Percentiles rank a stretch among this genome's conserved stretches.
phyloP scores from a whole-genome alignment of 768 basidiomycete species.

The Termitomyces sp. region DNA sequence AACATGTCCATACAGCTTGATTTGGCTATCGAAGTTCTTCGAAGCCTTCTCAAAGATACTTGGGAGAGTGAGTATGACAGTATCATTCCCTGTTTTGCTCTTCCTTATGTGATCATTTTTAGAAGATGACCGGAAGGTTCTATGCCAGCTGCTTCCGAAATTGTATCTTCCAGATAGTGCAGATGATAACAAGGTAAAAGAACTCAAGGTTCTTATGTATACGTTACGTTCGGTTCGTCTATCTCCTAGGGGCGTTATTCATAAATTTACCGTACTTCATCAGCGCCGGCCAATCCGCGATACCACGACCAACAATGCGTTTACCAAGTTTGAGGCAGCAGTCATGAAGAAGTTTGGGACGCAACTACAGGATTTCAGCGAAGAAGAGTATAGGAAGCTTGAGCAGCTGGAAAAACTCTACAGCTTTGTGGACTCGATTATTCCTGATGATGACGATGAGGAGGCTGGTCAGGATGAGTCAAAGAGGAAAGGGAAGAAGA shows the following conservation, averaged over 20 bases:
- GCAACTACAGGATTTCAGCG: slow-evolving; percentile 65
- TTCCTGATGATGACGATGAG: slow-evolving; percentile 63
- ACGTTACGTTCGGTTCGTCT: slow-evolving; percentile 49
- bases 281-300: slow-evolving; percentile 45
- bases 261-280: background rate
- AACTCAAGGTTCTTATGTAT: slow-evolving; percentile 54
- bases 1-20: slow-evolving; percentile 39
- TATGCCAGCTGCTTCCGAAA: slow-evolving; percentile 60
- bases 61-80: slow-evolving; percentile 41
- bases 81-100: background rate
- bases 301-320: slow-evolving; percentile 56
- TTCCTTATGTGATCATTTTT: slow-evolving; percentile 13
- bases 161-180: slow-evolving; percentile 65
- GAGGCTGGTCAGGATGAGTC: slow-evolving; percentile 32
- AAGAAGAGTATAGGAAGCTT: slow-evolving; percentile 64
- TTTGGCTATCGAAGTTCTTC: slow-evolving; percentile 42
- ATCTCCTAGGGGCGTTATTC: background rate
- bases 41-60: slow-evolving; percentile 36
- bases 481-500: slow-evolving; percentile 44
- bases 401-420: slow-evolving; percentile 60
- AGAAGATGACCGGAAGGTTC: slow-evolving; percentile 65
- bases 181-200: slow-evolving; percentile 63
- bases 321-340: slow-evolving; percentile 60
- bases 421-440: slow-evolving; percentile 65
- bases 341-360: slow-evolving; percentile 69